Base-by-base conservation (phyloP, 2,329 filamentous ascomycete species). In the Cladorrhinum sp. region DNA sequence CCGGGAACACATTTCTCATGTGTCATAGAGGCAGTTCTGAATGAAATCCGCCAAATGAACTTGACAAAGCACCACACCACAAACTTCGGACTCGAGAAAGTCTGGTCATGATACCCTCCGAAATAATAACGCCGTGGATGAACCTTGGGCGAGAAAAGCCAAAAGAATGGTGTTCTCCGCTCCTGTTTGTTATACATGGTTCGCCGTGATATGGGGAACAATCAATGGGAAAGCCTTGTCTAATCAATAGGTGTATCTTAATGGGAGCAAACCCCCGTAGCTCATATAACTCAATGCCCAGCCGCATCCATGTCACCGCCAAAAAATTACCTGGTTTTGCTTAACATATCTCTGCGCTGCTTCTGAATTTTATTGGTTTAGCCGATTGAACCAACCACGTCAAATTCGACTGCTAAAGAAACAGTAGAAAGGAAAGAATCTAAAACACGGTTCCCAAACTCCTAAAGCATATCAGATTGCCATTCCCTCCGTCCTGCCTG, bases 11-110 rank as follows among this genome's bases (percentile, higher is more conserved):
- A 25, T 45, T 29, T 56, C 23, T 29, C 63, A 70, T 68, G 65
- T 70, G 67, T 67, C 68, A 65, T 71, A 71, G 67, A 66, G 65
- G 70, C 70, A 71, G 70, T 70, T 70, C 66, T 68, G 66, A 72
- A 72, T 72, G 66, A 69, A 71, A 70, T 66, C 63, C 66, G 65
- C 65, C 66, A 62, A 64, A 58, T 67, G 65, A 67, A 65, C 65
- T 67, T 66, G 51, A 62, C 55, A 45, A 63, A 55, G 59, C 57
- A 53, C 53, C 32, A 18, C 16, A 45, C 16, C 41, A 45, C 16
- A 12, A 45, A 13, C 16, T 18, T 7, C 41, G n/a, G 41, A 45
- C 41, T 45, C 41, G 41, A 18, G 16, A 18, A 55, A 60, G 59
- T 56, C 54, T 56, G 59, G 53, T 60, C 61, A 59, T 60, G 61